These are phyloP conservation scores for Leucosporidium yakuticum DNA, from an alignment of 768 basidiomycete genomes.

Conservation along the genomic window DNA sequence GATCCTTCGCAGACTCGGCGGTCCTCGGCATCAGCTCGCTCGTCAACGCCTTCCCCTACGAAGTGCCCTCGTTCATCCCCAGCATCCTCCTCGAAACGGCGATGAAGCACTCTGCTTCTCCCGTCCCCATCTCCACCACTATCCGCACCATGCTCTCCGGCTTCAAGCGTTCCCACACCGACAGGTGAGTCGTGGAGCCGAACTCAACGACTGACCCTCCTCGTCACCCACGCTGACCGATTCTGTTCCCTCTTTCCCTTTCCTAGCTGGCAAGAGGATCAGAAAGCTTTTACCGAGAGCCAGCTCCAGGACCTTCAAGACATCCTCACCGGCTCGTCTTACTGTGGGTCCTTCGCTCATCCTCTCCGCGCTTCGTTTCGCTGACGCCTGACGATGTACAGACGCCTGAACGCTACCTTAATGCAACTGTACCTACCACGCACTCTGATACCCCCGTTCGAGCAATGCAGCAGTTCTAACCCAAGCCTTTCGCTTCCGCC, in stretches of 20 bases:
- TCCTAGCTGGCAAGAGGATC: constrained; percentile 70
- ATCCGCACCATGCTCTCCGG: constrained; percentile 38
- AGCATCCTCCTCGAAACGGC: constrained; percentile 70
- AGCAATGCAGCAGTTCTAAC: too few species aligned
- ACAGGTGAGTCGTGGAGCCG: constrained; percentile 22
- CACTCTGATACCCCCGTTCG: too few species aligned
- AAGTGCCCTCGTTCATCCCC: constrained; percentile 90
- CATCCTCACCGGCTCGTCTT: constrained; percentile 23
- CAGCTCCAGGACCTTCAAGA: constrained; percentile 51
- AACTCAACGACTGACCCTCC: too few species aligned
- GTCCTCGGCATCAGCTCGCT: constrained; percentile 90
- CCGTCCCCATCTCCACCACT: constrained; percentile 48
- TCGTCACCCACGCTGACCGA: constrained; percentile 23
- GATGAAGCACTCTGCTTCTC: constrained; percentile 78
- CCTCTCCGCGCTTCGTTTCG: too few species aligned
- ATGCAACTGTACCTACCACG: too few species aligned
- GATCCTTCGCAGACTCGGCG: constrained; percentile 55
- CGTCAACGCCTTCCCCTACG: constrained; percentile 91
- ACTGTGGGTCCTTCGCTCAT: constrained; percentile 12
- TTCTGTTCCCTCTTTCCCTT: constrained; percentile 53
- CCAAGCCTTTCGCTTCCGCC: too few species aligned
- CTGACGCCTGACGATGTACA: too few species aligned
- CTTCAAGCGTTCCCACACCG: constrained; percentile 40
- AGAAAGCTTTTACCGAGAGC: constrained; percentile 75
- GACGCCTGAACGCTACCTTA: too few species aligned